A percentile compares a stretch with the other conserved stretches of the same genome.
Conservation (phyloP, 441 rosid species). For the Oxalis stricta region DNA sequence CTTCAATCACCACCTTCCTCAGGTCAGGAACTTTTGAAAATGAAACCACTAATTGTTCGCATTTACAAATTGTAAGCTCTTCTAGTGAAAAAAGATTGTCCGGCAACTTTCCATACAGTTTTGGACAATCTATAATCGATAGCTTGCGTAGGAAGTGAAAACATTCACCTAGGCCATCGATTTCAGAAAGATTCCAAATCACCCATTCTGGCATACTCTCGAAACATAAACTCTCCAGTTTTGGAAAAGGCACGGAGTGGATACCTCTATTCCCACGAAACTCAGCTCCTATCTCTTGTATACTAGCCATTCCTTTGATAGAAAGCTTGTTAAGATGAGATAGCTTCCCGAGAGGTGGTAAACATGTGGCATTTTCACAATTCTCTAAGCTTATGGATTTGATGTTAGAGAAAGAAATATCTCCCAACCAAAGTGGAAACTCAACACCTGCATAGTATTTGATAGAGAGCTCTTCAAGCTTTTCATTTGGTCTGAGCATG, state of each 20-base stretch:
- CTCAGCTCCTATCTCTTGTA: slow-evolving; percentile 1
- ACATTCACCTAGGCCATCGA: not conserved
- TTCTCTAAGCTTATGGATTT: not conserved
- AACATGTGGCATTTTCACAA: slow-evolving; percentile 5
- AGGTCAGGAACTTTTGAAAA: not conserved
- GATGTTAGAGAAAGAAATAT: slow-evolving; percentile 8
- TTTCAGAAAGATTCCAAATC: slow-evolving; percentile 6
- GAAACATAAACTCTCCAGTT: slow-evolving; percentile 8
- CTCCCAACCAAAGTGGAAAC: slow-evolving; percentile 15
- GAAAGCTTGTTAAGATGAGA: slow-evolving; percentile 10
- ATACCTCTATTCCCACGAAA: slow-evolving; percentile 5
- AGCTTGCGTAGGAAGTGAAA: slow-evolving; percentile 13
- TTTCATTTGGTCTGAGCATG: slow-evolving; percentile 8
- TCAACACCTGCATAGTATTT: slow-evolving; percentile 2
- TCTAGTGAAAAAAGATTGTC: not conserved
- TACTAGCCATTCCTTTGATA: slow-evolving; percentile 7
- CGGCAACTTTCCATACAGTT: not conserved
- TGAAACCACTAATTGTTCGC: not conserved
- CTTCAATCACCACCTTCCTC: not conserved
- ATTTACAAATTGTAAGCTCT: not conserved
- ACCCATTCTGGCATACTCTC: slow-evolving; percentile 10
- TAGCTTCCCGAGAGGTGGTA: slow-evolving; percentile 15
- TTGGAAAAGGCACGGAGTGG: slow-evolving; percentile 9
- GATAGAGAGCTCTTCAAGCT: slow-evolving; percentile 9
- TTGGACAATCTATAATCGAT: slow-evolving; percentile 4